Conservation (phyloP, 1,139 yeast species). For the Barnettozyma hawaiiensis region DNA sequence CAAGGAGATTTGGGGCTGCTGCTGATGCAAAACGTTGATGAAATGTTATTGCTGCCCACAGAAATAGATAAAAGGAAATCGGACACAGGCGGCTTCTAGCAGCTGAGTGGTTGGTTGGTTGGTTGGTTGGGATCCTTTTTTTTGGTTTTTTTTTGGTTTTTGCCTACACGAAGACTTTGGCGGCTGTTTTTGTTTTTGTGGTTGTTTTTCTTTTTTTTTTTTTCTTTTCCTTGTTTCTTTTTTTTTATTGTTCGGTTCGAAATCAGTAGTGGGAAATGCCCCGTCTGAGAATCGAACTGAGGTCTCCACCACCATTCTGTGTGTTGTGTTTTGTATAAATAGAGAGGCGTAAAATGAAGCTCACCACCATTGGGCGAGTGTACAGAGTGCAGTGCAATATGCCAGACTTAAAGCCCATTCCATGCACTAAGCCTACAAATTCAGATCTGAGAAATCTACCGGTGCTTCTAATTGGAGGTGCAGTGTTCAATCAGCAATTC, state of each 20-base stretch:
- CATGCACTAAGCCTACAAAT: conserved; percentile 1
- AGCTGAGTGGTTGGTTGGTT: not conserved
- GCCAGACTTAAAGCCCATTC: not conserved
- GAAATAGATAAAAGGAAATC: not conserved
- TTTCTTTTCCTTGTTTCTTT: not conserved
- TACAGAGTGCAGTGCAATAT: too few relatives aligned
- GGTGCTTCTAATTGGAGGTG: conserved; percentile 75
- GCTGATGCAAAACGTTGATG: too few relatives aligned
- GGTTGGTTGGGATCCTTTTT: too few relatives aligned
- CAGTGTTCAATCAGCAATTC: conserved; percentile 77
- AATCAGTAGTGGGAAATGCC: not conserved
- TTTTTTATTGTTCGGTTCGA: too few relatives aligned
- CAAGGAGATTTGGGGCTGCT: not conserved
- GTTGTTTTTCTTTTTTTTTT: not conserved
- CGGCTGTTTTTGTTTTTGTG: not conserved
- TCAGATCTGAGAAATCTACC: conserved; percentile 28
- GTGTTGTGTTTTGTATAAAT: too few relatives aligned
- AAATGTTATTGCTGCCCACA: not conserved
- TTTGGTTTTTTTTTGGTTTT: not conserved
- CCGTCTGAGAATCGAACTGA: not conserved
- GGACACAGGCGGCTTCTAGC: not conserved
- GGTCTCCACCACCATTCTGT: too few relatives aligned
- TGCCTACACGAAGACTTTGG: too few relatives aligned
- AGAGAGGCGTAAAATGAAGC: too few relatives aligned
- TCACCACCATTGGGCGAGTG: too few relatives aligned